Evolutionary conservation across 805 yeast genomes (phyloP), one percentile per base, ranked within the genome.

Genomic region (Lachancea quebecensis): DNA sequence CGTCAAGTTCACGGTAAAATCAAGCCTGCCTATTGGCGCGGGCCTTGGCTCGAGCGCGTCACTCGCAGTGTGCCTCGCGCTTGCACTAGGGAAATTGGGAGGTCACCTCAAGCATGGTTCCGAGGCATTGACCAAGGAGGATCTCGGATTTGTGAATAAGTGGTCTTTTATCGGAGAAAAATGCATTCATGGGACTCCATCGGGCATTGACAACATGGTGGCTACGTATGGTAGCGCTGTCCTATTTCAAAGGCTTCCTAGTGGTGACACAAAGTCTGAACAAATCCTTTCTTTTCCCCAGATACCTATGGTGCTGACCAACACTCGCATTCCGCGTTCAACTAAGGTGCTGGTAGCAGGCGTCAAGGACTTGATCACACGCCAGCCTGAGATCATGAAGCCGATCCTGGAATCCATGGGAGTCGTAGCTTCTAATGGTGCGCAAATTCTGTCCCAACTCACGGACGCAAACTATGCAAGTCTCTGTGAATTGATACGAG

Each of bases 141-240:
- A 75, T 43, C 71, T 81, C 21, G 65, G 70, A n/a, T 75, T 81
- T 50, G 80, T 93, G 49, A 91, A 91, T 52, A 66, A 72, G 6
- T 90, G 96, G 95, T 81, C 98, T 1, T 84, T 84, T 52, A 73
- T 91, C 70, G 98, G 97, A 33, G 99, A 93, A 64, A 84, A 83
- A 60, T 88, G 97, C 60, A 85, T 90, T 54, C 98, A 91, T 60
- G 98, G 98, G 1, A 89, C 85, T 55, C 99, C 99, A 8, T 82
- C 95, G 15, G 99, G 99, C 10, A 88, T 93, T 43, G 99, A 93
- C 63, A 93, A 93, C 59, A 89, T 96, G 0, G 97, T 91, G 40
- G 95, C 98, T 1, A 85, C 96, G 0, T 82, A 81, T 54, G 99
- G 99, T 17, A 97, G 97, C 39, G 98, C 98, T 0, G 95, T 93